A percentile compares a stretch with the other conserved stretches of the same genome.
Conservation (phyloP, 768 basidiomycete genomes). For the Russula earlei region DNA sequence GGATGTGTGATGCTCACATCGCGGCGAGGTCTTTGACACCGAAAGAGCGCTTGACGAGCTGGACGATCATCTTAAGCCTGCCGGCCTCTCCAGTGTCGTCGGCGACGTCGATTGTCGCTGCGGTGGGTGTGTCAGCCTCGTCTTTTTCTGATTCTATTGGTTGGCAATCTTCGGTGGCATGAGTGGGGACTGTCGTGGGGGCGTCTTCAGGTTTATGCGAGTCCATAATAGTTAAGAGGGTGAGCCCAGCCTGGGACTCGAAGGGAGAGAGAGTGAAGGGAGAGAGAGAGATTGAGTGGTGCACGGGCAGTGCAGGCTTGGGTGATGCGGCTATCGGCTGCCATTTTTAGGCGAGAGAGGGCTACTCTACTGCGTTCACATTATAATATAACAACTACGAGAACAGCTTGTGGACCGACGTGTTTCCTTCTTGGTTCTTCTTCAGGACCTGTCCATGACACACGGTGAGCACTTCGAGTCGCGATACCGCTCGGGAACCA, state of each 20-base stretch:
- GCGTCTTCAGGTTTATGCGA: background rate
- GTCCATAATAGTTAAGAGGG: background rate
- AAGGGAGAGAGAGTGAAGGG: too few relatives aligned
- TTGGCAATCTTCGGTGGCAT: background rate
- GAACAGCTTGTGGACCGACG: constrained; percentile 90
- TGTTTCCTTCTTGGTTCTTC: constrained; percentile 95
- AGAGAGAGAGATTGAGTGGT: too few relatives aligned
- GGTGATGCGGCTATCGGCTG: too few relatives aligned
- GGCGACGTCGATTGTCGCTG: constrained; percentile 15
- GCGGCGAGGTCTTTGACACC: constrained; percentile 94
- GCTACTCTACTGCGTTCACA: too few relatives aligned
- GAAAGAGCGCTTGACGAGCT: constrained; percentile 82
- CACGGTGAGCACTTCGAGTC: background rate
- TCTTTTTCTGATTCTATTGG: background rate
- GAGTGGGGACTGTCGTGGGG: background rate
- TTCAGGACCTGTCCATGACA: constrained; percentile 55
- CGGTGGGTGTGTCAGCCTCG: constrained; percentile 5
- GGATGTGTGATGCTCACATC: constrained; percentile 49
- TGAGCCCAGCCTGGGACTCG: too few relatives aligned
- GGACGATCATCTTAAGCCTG: constrained; percentile 89
- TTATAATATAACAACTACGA: constrained; percentile 42
- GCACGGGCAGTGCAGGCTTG: too few relatives aligned
- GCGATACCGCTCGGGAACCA: constrained; percentile 17
- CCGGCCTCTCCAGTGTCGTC: constrained; percentile 73
- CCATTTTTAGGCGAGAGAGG: too few relatives aligned